Evolutionary conservation across 192 early-diverging fungal genomes (phyloP).

Genomic region (Gryganskiella cystojenkinii): DNA sequence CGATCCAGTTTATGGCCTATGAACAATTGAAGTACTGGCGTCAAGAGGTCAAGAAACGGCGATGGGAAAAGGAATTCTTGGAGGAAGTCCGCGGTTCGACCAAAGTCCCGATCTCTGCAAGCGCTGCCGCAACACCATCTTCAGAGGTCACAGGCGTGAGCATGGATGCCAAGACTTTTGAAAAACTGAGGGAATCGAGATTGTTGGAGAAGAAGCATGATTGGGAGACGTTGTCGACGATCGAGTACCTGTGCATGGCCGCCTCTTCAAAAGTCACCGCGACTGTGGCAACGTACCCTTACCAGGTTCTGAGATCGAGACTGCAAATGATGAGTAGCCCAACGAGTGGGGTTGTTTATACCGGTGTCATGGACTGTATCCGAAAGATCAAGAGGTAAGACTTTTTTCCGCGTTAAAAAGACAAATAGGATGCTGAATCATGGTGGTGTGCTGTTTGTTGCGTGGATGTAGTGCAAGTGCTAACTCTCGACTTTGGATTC

Average conservation of each 20-base stretch:
- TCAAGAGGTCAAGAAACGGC: constrained; percentile 44
- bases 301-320: constrained; percentile 89
- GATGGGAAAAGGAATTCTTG: constrained; percentile 49
- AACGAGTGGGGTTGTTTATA: constrained; percentile 66
- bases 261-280: constrained; percentile 89
- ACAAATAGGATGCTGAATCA: too few relatives aligned
- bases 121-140: neutral
- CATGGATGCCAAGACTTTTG: constrained; percentile 37
- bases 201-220: constrained; percentile 45
- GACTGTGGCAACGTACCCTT: constrained; percentile 90
- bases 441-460: too few relatives aligned
- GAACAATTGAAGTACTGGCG: constrained; percentile 93
- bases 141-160: constrained; percentile 5
- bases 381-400: constrained; percentile 69
- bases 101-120: neutral
- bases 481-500: neutral
- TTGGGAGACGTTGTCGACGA: constrained; percentile 59
- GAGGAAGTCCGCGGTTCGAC: constrained; percentile 31
- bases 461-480: too few relatives aligned
- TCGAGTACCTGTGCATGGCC: constrained; percentile 88
- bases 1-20: constrained; percentile 98
- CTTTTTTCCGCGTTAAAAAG: too few relatives aligned
- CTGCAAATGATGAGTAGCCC: constrained; percentile 75
- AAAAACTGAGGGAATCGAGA: constrained; percentile 27
- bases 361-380: constrained; percentile 77